Evolutionary conservation across 1,284 basidiomycete genomes (phyloP).

Genomic region (Marasmius oreades): DNA sequence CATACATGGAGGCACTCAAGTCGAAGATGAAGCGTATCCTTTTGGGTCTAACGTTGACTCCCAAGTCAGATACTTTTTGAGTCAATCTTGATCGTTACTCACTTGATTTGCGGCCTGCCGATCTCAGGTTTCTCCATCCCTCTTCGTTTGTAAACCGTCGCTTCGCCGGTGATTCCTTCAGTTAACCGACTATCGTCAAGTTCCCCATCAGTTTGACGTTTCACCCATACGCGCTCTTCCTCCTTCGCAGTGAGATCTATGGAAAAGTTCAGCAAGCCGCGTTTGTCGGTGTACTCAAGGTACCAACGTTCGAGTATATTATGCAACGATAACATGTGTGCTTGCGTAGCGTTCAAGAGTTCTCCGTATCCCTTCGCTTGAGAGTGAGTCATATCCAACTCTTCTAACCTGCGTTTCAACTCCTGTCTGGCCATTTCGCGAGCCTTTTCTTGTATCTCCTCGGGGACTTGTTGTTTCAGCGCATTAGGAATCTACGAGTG

Average conservation of each 20-base stretch:
- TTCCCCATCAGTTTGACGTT: conserved; percentile 66
- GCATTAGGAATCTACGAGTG: conserved; percentile 43
- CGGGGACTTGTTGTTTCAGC: conserved; percentile 55
- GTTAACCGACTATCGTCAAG: conserved; percentile 63
- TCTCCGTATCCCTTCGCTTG: conserved; percentile 56
- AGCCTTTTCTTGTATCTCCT: conserved; percentile 57
- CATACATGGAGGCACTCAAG: conserved; percentile 65
- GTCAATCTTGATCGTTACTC: conserved; percentile 13
- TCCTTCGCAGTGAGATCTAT: conserved; percentile 62
- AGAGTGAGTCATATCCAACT: conserved; percentile 53
- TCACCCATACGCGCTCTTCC: conserved; percentile 67
- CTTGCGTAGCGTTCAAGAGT: conserved; percentile 50
- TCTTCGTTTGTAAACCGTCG: conserved; percentile 65
- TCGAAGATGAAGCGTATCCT: conserved; percentile 68
- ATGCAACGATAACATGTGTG: conserved; percentile 54
- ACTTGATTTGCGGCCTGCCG: conserved; percentile 67
- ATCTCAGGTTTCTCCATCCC: conserved; percentile 66
- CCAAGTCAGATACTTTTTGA: not conserved
- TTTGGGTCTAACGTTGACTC: conserved; percentile 45
- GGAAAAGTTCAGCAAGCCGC: not conserved
- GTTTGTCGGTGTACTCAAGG: not conserved
- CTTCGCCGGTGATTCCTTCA: conserved; percentile 63
- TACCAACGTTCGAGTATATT: conserved; percentile 57
- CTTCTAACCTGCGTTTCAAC: conserved; percentile 53
- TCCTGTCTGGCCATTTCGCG: conserved; percentile 64